Evolutionary conservation across 2,329 filamentous ascomycete species (phyloP).

Genomic region (Ramichloridium luteum): DNA sequence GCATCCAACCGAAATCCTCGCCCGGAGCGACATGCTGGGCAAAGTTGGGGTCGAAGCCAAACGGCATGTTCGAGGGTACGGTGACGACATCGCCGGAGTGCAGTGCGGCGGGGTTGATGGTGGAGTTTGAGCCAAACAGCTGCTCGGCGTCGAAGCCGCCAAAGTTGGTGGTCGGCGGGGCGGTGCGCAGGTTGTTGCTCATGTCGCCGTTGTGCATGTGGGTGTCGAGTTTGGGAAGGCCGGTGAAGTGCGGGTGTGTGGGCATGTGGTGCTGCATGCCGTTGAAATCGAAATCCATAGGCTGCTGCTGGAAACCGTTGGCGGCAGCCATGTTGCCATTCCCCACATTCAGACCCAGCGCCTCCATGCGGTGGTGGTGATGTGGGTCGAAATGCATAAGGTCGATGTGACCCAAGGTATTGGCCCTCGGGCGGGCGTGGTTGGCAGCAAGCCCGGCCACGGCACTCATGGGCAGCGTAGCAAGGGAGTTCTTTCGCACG

Average conservation of each 20-base stretch:
- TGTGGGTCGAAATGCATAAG: constrained; percentile 40
- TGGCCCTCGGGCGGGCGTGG: constrained; percentile 75
- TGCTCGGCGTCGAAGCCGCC: constrained; percentile 59
- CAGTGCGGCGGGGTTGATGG: constrained; percentile 55
- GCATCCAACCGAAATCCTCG: constrained; percentile 80
- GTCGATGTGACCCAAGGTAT: constrained; percentile 93
- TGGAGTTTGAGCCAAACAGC: constrained; percentile 54
- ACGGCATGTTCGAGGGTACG: constrained; percentile 21
- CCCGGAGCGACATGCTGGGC: constrained; percentile 47
- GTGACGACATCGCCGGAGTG: constrained; percentile 60
- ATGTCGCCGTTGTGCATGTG: constrained; percentile 49
- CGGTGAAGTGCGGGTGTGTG: constrained; percentile 36
- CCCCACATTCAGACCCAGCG: constrained; percentile 12
- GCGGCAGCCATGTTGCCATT: constrained; percentile 41
- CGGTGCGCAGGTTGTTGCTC: constrained; percentile 61
- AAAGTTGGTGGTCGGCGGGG: constrained; percentile 57
- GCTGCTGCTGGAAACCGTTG: constrained; percentile 44
- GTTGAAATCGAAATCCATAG: constrained; percentile 51
- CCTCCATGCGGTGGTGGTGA: constrained; percentile 19
- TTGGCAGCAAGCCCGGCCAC: constrained; percentile 39
- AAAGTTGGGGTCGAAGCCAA: constrained; percentile 30
- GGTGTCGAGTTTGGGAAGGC: constrained; percentile 74
- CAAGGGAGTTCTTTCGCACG: constrained; percentile 86
- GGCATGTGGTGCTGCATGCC: constrained; percentile 63
- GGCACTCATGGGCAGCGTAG: constrained; percentile 41